Evolutionary conservation across 192 early-diverging fungal species (phyloP).

Genomic region (Phycomyces blakesleeanus): DNA sequence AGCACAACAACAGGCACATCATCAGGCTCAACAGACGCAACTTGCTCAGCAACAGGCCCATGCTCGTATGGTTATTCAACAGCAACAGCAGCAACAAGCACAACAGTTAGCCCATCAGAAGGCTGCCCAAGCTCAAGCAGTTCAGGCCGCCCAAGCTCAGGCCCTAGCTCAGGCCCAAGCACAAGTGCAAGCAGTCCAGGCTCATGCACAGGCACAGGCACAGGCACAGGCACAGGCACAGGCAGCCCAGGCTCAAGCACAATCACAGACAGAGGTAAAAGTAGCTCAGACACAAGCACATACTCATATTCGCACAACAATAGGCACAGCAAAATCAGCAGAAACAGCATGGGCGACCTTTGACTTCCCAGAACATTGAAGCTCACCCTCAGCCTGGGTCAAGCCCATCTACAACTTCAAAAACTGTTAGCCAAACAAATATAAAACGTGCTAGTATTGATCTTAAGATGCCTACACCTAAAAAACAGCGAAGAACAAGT

Average conservation of each 20-base stretch:
- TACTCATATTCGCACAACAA: neutral
- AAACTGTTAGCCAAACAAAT: neutral
- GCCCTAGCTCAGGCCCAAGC: conserved; percentile 5
- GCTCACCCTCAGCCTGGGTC: neutral
- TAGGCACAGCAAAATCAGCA: conserved; percentile 12
- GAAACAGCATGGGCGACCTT: conserved; percentile 21
- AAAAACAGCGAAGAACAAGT: conserved; percentile 22
- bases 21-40: conserved; percentile 6
- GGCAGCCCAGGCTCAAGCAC: neutral
- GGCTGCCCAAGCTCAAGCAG: conserved; percentile 8
- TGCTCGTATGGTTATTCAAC: no score
- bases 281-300: neutral
- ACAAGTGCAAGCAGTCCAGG: conserved; percentile 4
- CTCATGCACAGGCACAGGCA: conserved; percentile 11
- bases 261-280: neutral
- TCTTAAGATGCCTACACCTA: conserved; percentile 27
- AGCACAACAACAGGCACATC: no score
- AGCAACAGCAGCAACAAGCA: no score
- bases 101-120: neutral
- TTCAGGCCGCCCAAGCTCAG: neutral
- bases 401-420: conserved; percentile 2
- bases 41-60: neutral
- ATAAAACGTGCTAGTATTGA: conserved; percentile 32
- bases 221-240: conserved; percentile 14
- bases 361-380: conserved; percentile 1